Conservation (phyloP, 441 rosid genomes). For the Euphorbia schlechtendalii region DNA sequence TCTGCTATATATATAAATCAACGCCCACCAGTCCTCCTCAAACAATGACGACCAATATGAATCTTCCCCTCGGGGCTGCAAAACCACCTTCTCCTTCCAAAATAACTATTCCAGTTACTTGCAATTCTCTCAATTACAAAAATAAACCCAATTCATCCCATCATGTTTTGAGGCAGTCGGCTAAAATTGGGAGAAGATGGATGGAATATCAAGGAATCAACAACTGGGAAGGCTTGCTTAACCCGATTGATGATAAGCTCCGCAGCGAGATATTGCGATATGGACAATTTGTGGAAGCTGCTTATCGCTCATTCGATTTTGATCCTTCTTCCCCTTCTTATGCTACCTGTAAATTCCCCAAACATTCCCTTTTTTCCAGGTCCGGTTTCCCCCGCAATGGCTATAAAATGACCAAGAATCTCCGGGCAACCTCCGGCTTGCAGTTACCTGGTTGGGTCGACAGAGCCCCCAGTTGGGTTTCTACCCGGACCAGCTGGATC, state of each 20-base stretch:
- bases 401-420: constrained; percentile 45
- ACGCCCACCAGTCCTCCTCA: too few relatives aligned
- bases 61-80: not conserved
- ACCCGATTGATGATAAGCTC: constrained; percentile 53
- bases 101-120: not conserved
- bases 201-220: constrained; percentile 48
- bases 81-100: not conserved
- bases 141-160: not conserved
- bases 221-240: constrained; percentile 58
- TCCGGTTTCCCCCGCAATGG: constrained; percentile 53
- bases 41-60: not conserved
- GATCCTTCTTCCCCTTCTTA: constrained; percentile 56
- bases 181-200: constrained; percentile 42
- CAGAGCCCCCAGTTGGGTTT: constrained; percentile 46
- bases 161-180: not conserved
- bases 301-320: constrained; percentile 58
- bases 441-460: constrained; percentile 56
- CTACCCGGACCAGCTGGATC: constrained; percentile 64
- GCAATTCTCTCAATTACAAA: not conserved
- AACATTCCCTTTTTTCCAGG: constrained; percentile 29
- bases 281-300: constrained; percentile 61
- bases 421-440: constrained; percentile 58
- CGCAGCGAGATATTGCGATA: constrained; percentile 61
- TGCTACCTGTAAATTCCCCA: constrained; percentile 43
- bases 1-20: too few relatives aligned